These are phyloP conservation scores for Trametes maxima DNA, from an alignment of 768 basidiomycete genomes.

Conservation along the genomic window DNA sequence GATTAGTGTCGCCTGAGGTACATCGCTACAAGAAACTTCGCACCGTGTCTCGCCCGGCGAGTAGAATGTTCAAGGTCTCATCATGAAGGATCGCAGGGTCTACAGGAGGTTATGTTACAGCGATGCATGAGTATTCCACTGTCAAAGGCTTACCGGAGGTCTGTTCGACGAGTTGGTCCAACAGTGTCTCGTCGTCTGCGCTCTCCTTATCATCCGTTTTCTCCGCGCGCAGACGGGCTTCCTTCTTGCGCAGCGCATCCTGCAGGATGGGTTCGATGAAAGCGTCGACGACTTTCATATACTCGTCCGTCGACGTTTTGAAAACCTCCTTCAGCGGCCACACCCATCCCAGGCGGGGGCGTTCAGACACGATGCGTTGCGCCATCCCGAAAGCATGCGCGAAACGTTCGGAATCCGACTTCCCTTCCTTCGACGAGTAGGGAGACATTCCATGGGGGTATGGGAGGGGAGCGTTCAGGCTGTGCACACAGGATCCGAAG, in stretches of 20 bases:
- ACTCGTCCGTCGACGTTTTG: conserved; percentile 41
- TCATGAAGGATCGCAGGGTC: conserved; percentile 31
- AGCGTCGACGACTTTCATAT: conserved; percentile 44
- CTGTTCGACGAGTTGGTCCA: conserved; percentile 42
- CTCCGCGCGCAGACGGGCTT: conserved; percentile 24
- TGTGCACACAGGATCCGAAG: conserved; percentile 46
- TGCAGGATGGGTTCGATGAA: conserved; percentile 53
- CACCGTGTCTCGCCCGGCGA: conserved; percentile 33
- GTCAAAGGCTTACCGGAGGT: conserved; percentile 41
- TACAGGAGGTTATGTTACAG: too few relatives aligned
- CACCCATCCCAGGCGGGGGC: conserved; percentile 40
- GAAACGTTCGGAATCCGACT: conserved; percentile 34
- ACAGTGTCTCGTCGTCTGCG: conserved; percentile 39
- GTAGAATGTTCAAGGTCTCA: conserved; percentile 35
- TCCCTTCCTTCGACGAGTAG: not conserved
- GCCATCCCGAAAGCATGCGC: conserved; percentile 42
- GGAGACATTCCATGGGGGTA: conserved; percentile 34
- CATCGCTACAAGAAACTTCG: not conserved
- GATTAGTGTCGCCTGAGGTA: not conserved
- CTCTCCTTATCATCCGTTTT: conserved; percentile 21
- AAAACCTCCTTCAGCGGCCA: conserved; percentile 52
- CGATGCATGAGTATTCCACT: too few relatives aligned
- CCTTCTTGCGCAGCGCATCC: conserved; percentile 45
- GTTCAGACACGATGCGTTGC: conserved; percentile 36
- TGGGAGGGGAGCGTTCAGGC: conserved; percentile 39